A percentile compares a stretch with the other conserved stretches of the same genome.
These are phyloP conservation scores for Jimgerdemannia flammicorona DNA, from an alignment of 192 early-diverging fungal genomes.

Conservation along the genomic window DNA sequence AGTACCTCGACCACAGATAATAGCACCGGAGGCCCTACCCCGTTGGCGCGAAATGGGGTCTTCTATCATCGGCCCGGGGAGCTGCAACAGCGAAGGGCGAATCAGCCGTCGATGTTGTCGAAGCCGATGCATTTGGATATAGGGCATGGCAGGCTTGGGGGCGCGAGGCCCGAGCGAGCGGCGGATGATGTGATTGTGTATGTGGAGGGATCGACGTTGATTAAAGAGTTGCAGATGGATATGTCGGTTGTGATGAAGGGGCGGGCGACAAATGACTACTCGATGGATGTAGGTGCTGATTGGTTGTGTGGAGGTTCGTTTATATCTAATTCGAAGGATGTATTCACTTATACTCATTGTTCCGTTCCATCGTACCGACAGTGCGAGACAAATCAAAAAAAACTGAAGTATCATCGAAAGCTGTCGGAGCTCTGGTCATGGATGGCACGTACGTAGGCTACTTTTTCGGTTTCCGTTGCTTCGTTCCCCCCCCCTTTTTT, in stretches of 20 bases:
- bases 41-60: not conserved
- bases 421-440: conserved; percentile 47
- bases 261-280: conserved; percentile 74
- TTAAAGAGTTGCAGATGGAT: conserved; percentile 37
- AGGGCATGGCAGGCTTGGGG: not conserved
- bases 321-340: not conserved
- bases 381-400: conserved; percentile 37
- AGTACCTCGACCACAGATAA: not conserved
- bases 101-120: not conserved
- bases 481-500: not conserved
- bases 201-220: not conserved
- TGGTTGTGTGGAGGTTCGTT: not conserved
- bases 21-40: not conserved
- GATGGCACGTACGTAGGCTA: conserved; percentile 41
- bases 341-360: too few species aligned
- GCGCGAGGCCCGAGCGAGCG: not conserved
- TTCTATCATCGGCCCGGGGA: not conserved
- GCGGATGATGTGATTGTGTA: not conserved
- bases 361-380: not conserved
- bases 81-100: not conserved
- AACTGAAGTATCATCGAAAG: conserved; percentile 47
- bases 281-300: conserved; percentile 55
- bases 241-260: conserved; percentile 79
- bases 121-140: not conserved
- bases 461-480: too few species aligned